Conservation (phyloP, 2,329 filamentous ascomycete genomes). For the Aschersonia sp. region DNA sequence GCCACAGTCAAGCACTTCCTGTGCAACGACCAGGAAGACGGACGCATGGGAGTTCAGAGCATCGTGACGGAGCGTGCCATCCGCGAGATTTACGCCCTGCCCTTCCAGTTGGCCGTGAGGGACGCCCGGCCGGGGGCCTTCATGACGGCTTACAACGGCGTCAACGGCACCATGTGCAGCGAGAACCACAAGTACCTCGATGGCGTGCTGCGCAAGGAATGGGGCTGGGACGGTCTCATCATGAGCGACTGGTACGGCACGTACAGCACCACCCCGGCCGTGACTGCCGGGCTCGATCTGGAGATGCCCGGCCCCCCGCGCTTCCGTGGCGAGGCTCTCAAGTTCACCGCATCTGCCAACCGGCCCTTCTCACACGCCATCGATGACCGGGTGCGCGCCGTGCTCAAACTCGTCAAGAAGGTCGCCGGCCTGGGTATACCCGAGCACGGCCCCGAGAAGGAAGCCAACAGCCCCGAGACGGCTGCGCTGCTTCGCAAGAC, state of each 20-base stretch:
- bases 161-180: slow-evolving; percentile 41
- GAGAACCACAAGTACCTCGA: slow-evolving; percentile 37
- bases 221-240: slow-evolving; percentile 41
- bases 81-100: slow-evolving; percentile 42
- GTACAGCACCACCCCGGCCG: slow-evolving; percentile 36
- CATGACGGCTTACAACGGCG: slow-evolving; percentile 46
- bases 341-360: slow-evolving; percentile 37
- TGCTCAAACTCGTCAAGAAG: slow-evolving; percentile 46
- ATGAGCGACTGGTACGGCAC: slow-evolving; percentile 48
- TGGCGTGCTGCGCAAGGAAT: slow-evolving; percentile 37
- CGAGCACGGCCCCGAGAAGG: slow-evolving; percentile 38
- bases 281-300: slow-evolving; percentile 38
- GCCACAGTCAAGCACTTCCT: slow-evolving; percentile 48
- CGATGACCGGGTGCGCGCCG: slow-evolving; percentile 40
- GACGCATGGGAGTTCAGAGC: slow-evolving; percentile 38
- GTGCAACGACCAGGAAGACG: slow-evolving; percentile 47
- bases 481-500: slow-evolving; percentile 49
- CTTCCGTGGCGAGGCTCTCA: slow-evolving; percentile 34
- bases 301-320: slow-evolving; percentile 45
- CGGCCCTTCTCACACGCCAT: slow-evolving; percentile 41
- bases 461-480: slow-evolving; percentile 44
- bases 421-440: slow-evolving; percentile 37
- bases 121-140: slow-evolving; percentile 36
- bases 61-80: slow-evolving; percentile 40
- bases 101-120: slow-evolving; percentile 41